Percentiles rank a stretch among this genome's conserved stretches.
phyloP scores from a whole-genome alignment of 2,329 filamentous ascomycete species.

The Botrytis sinoallii region DNA sequence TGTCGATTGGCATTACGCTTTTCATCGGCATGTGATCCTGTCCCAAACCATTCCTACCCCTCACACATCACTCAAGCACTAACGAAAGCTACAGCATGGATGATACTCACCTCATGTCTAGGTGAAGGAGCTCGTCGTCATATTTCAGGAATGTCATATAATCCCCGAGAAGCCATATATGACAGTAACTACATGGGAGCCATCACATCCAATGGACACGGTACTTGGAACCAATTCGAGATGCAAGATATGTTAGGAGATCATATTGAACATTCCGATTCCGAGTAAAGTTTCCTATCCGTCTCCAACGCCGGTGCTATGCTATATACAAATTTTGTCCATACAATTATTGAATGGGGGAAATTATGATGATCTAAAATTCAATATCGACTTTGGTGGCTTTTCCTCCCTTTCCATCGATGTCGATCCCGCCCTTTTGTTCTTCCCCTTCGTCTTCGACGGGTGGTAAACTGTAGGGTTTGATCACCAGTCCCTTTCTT shows the following conservation, averaged over 20 bases:
- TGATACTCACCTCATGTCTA: conserved; percentile 38
- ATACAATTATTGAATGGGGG: neutral
- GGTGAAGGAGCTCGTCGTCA: conserved; percentile 35
- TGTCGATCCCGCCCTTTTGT: conserved; percentile 32
- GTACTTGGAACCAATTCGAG: conserved; percentile 39
- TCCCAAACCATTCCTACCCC: neutral
- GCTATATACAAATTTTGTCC: neutral
- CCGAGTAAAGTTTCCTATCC: conserved; percentile 2
- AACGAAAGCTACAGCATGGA: conserved; percentile 31
- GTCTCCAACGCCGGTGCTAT: conserved; percentile 16
- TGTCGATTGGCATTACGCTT: conserved; percentile 22
- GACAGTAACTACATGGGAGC: conserved; percentile 36
- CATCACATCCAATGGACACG: conserved; percentile 36
- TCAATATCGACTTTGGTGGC: conserved; percentile 38
- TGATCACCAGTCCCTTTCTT: conserved; percentile 75
- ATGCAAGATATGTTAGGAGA: conserved; percentile 39
- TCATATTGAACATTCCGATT: conserved; percentile 24
- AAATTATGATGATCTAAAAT: conserved; percentile 27
- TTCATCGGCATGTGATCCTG: conserved; percentile 33
- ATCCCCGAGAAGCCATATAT: conserved; percentile 35
- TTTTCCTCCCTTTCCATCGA: conserved; percentile 33
- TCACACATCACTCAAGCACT: neutral
- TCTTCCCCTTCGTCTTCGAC: conserved; percentile 59
- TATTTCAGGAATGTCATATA: conserved; percentile 28
- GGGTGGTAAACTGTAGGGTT: conserved; percentile 85